Evolutionary conservation across 2,329 filamentous ascomycete species (phyloP).

Genomic region (Zelopaecilomyces penicillatus): DNA sequence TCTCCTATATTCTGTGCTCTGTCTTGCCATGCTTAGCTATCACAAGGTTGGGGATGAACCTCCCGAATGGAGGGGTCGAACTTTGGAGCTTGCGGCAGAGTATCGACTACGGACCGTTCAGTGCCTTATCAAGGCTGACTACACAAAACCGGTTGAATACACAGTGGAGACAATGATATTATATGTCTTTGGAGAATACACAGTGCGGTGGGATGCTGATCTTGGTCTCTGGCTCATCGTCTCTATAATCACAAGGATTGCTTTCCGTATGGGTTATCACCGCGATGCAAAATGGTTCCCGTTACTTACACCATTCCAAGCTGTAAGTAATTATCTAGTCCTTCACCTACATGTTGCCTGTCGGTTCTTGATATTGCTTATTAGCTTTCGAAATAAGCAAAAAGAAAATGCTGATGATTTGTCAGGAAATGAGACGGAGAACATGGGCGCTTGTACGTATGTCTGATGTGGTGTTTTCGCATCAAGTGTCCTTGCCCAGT

Average conservation of each 20-base stretch:
- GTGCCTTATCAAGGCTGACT: slow-evolving; percentile 67
- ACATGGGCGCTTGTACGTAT: slow-evolving; percentile 65
- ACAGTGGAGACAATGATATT: slow-evolving; percentile 73
- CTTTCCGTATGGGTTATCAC: slow-evolving; percentile 68
- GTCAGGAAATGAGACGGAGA: slow-evolving; percentile 61
- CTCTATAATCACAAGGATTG: slow-evolving; percentile 47
- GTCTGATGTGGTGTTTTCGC: slow-evolving; percentile 68
- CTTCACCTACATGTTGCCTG: neutral
- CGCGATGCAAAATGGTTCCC: slow-evolving; percentile 69
- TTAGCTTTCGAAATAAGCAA: neutral
- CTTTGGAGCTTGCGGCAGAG: slow-evolving; percentile 50
- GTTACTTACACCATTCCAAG: slow-evolving; percentile 63
- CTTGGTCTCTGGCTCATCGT: slow-evolving; percentile 54
- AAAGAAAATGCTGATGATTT: neutral
- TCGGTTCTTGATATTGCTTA: neutral
- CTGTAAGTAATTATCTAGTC: slow-evolving; percentile 33
- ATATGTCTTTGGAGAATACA: slow-evolving; percentile 69
- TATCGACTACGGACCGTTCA: slow-evolving; percentile 69
- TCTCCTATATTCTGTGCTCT: slow-evolving; percentile 67
- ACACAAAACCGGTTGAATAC: slow-evolving; percentile 64
- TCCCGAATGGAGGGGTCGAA: slow-evolving; percentile 63
- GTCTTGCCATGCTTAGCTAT: slow-evolving; percentile 70
- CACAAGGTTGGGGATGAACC: slow-evolving; percentile 73
- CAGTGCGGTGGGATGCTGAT: slow-evolving; percentile 65
- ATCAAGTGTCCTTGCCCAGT: slow-evolving; percentile 56